phyloP scores from a whole-genome alignment of 257 asterid genomes.

The Forsythia suspensa region DNA sequence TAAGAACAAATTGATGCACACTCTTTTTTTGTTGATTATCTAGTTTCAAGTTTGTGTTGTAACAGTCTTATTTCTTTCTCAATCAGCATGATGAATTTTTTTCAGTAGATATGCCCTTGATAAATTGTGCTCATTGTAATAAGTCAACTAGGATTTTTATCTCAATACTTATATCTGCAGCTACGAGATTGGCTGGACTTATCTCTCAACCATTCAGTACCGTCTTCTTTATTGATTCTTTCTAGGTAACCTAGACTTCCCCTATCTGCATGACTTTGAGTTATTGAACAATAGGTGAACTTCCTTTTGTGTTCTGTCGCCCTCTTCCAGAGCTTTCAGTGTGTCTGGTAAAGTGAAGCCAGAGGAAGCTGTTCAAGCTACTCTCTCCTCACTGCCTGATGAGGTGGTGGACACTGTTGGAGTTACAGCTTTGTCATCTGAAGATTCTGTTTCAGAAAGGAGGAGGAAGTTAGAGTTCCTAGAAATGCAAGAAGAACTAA shows the following conservation, averaged over 20 bases:
- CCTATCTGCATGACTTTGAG: constrained; percentile 22
- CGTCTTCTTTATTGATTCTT: constrained; percentile 85
- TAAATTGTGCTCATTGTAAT: constrained; percentile 11
- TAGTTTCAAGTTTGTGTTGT: constrained; percentile 1
- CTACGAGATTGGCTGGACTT: constrained; percentile 95
- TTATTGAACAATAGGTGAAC: constrained; percentile 3
- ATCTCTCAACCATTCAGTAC: constrained; percentile 90
- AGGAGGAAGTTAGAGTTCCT: constrained; percentile 93
- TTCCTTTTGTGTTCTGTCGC: constrained; percentile 16
- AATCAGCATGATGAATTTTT: constrained; percentile 14
- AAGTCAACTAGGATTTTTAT: constrained; percentile 4
- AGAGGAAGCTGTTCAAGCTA: constrained; percentile 93
- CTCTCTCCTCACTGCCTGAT: constrained; percentile 94
- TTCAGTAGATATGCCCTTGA: not conserved
- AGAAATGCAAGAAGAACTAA: constrained; percentile 94
- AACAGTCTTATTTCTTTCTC: constrained; percentile 13
- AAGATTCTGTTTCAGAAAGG: constrained; percentile 91
- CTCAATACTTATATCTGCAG: constrained; percentile 45
- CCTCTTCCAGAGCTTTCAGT: constrained; percentile 71
- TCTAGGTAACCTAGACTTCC: constrained; percentile 59
- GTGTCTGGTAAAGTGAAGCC: constrained; percentile 89
- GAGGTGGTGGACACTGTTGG: constrained; percentile 98
- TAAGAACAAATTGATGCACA: not conserved
- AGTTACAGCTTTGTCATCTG: constrained; percentile 84
- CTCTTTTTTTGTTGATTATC: constrained; percentile 9